These are phyloP conservation scores for Clonostachys byssicola DNA, from an alignment of 2,329 filamentous ascomycete species.

Conservation along the genomic window DNA sequence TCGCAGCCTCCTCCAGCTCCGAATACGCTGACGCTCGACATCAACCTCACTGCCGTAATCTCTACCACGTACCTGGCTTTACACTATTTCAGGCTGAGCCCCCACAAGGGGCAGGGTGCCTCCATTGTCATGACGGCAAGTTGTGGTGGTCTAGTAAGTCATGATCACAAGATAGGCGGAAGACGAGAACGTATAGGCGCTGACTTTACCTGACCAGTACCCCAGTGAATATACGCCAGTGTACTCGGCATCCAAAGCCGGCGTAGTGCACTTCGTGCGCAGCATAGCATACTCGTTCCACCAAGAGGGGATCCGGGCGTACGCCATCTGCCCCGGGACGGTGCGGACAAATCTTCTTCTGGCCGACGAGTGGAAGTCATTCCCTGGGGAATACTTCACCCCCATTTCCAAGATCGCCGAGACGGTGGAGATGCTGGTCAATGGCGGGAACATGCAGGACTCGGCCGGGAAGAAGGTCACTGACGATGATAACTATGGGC, in stretches of 20 bases:
- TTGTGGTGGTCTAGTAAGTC: constrained; percentile 16
- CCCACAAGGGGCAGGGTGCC: constrained; percentile 9
- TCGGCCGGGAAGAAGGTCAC: constrained; percentile 12
- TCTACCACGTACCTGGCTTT: constrained; percentile 31
- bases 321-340: constrained; percentile 22
- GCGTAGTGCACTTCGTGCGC: constrained; percentile 24
- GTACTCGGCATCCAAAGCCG: constrained; percentile 24
- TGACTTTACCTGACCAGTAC: constrained; percentile 8
- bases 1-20: constrained; percentile 12
- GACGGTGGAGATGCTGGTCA: constrained; percentile 16
- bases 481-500: constrained; percentile 12
- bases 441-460: constrained; percentile 13
- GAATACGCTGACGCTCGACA: constrained; percentile 16
- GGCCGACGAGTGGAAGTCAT: constrained; percentile 16
- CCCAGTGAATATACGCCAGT: constrained; percentile 18
- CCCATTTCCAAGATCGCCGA: constrained; percentile 17
- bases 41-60: constrained; percentile 28
- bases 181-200: neutral
- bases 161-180: neutral
- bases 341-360: constrained; percentile 21
- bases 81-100: constrained; percentile 29
- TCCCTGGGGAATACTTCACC: constrained; percentile 20
- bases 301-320: constrained; percentile 18
- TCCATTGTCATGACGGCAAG: constrained; percentile 22
- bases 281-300: constrained; percentile 14